Percentiles rank a stretch among this genome's conserved stretches.
Conservation (phyloP, 768 basidiomycete genomes). For the Rhodotorula paludigena region DNA sequence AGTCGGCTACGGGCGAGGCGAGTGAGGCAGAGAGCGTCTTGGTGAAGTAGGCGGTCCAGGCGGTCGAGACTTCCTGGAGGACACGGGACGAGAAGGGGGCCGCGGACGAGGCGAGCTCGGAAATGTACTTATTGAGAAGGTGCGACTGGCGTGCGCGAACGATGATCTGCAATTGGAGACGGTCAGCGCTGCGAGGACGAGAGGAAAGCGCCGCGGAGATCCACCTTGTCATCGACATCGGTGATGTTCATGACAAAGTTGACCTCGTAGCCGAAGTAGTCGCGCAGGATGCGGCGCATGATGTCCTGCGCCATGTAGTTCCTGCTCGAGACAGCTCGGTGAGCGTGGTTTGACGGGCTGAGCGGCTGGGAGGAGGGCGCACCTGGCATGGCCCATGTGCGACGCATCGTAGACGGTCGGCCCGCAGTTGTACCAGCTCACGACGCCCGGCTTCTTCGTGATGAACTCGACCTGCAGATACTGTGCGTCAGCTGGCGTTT, state of each 20-base stretch:
- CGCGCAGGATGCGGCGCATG: constrained; percentile 77
- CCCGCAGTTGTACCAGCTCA: constrained; percentile 99
- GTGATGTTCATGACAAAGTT: constrained; percentile 99
- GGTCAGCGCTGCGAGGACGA: background rate
- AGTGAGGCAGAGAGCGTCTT: constrained; percentile 37
- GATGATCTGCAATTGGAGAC: constrained; percentile 67
- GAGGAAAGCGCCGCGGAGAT: constrained; percentile 38
- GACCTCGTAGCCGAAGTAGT: constrained; percentile 96
- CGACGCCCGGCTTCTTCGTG: constrained; percentile 44
- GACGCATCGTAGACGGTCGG: constrained; percentile 98
- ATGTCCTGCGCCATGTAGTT: constrained; percentile 97
- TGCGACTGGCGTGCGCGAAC: constrained; percentile 67
- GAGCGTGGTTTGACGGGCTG: background rate
- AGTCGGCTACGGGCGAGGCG: constrained; percentile 10
- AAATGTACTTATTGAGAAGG: constrained; percentile 47
- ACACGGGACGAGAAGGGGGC: constrained; percentile 18
- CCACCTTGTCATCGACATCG: constrained; percentile 98
- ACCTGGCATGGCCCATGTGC: constrained; percentile 99
- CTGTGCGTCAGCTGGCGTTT: background rate
- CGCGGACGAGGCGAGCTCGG: constrained; percentile 17
- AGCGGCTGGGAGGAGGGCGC: constrained; percentile 18
- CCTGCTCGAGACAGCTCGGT: constrained; percentile 49
- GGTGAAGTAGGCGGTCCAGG: constrained; percentile 41
- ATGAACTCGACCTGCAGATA: constrained; percentile 36
- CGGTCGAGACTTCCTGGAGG: constrained; percentile 30